Percentiles rank a stretch among this genome's conserved stretches.
Evolutionary conservation across 2,329 filamentous ascomycete genomes (phyloP).

Genomic region (Sporothrix sp.): DNA sequence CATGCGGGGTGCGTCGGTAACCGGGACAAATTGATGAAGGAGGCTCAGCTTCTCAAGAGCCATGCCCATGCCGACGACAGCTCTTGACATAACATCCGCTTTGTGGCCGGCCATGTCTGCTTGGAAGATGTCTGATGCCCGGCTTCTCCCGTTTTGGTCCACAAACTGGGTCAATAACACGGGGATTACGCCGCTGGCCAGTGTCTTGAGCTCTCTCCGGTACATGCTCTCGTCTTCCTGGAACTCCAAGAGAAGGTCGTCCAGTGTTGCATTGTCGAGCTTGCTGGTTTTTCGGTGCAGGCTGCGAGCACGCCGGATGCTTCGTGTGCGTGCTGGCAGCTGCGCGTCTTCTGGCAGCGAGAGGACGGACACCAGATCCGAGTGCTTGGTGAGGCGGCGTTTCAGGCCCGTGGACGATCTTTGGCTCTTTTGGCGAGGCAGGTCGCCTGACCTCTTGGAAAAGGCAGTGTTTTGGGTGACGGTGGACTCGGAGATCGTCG

Average conservation of each 20-base stretch:
- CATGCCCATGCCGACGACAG: slow-evolving; percentile 90
- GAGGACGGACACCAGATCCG: slow-evolving; percentile 86
- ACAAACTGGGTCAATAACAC: slow-evolving; percentile 81
- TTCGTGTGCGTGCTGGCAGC: slow-evolving; percentile 52
- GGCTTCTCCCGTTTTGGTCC: slow-evolving; percentile 50
- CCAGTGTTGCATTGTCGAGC: slow-evolving; percentile 56
- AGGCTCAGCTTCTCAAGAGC: slow-evolving; percentile 74
- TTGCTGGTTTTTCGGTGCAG: slow-evolving; percentile 63
- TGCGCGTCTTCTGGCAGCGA: slow-evolving; percentile 46
- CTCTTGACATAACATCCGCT: slow-evolving; percentile 59
- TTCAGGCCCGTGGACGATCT: slow-evolving; percentile 45
- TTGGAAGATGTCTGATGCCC: slow-evolving; percentile 58
- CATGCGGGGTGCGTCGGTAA: slow-evolving; percentile 60
- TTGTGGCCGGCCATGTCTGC: slow-evolving; percentile 42
- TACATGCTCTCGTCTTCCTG: slow-evolving; percentile 79
- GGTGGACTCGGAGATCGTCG: slow-evolving; percentile 40
- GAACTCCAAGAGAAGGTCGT: slow-evolving; percentile 72
- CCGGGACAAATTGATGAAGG: slow-evolving; percentile 70
- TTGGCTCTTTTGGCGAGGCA: slow-evolving; percentile 38
- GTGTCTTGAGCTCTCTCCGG: slow-evolving; percentile 77
- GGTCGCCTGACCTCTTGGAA: slow-evolving; percentile 36
- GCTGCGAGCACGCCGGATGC: slow-evolving; percentile 67
- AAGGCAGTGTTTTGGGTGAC: slow-evolving; percentile 43
- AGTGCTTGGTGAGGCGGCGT: slow-evolving; percentile 77
- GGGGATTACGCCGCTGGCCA: slow-evolving; percentile 91